Conservation (phyloP, 2,329 filamentous ascomycete genomes). For the Sarocladium kiliense region DNA sequence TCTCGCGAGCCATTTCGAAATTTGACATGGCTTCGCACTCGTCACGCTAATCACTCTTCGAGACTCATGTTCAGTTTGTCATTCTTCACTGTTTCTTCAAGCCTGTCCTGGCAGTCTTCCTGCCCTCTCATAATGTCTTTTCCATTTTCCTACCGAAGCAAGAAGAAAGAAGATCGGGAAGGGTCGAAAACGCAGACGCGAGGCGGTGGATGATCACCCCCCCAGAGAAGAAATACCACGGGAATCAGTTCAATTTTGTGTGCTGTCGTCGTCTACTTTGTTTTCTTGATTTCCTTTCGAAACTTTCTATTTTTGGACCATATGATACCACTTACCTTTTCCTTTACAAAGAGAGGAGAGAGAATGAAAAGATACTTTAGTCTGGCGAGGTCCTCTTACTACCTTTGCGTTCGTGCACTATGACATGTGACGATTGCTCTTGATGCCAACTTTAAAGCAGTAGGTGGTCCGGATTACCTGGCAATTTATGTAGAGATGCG, state of each 20-base stretch:
- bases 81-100: not conserved
- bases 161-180: not conserved
- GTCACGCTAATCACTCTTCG: not conserved
- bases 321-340: constrained; percentile 14
- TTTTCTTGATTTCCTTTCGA: constrained; percentile 11
- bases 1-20: no score
- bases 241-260: not conserved
- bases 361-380: constrained; percentile 1
- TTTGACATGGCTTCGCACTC: no score
- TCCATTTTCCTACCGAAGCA: not conserved
- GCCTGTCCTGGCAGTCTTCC: not conserved
- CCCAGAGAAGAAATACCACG: not conserved
- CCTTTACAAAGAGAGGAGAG: not conserved
- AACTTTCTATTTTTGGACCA: constrained; percentile 12
- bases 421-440: no score
- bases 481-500: no score
- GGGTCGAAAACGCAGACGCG: not conserved
- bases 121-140: constrained; percentile 3
- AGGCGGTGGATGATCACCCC: not conserved
- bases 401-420: no score
- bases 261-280: not conserved
- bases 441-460: no score
- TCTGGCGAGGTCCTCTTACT: not conserved
- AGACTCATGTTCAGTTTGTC: not conserved
- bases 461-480: no score